phyloP scores from a whole-genome alignment of 345 rosid species.

The Geranium rotundifolium region DNA sequence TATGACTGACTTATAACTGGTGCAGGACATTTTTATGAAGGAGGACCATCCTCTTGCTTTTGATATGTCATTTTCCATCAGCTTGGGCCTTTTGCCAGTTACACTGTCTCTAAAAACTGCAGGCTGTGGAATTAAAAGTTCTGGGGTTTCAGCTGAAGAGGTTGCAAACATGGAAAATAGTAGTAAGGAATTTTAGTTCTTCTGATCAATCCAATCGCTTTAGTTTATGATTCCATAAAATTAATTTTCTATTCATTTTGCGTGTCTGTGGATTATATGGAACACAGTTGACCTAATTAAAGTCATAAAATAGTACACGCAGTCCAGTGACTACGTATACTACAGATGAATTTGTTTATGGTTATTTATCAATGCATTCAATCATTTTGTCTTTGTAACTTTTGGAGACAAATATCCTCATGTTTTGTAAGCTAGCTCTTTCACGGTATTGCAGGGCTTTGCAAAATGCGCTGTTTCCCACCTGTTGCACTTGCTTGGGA shows the following conservation, averaged over 20 bases:
- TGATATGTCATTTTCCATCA: slow-evolving; percentile 62
- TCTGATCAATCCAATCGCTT: background rate
- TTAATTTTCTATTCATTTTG: slow-evolving; percentile 2
- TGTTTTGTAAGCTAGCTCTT: background rate
- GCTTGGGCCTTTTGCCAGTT: slow-evolving; percentile 84
- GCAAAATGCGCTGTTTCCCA: slow-evolving; percentile 96
- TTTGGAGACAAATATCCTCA: background rate
- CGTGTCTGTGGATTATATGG: slow-evolving; percentile 1
- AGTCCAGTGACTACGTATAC: background rate
- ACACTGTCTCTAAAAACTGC: slow-evolving; percentile 58
- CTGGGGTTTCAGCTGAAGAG: slow-evolving; percentile 67
- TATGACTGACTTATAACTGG: slow-evolving; percentile 16
- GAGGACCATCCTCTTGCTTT: slow-evolving; percentile 92
- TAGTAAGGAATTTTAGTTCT: slow-evolving; percentile 37
- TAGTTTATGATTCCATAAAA: background rate
- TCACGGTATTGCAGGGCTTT: slow-evolving; percentile 54
- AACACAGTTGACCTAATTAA: background rate
- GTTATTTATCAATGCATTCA: background rate
- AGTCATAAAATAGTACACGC: background rate
- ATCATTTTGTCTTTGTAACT: background rate
- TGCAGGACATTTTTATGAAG: slow-evolving; percentile 57
- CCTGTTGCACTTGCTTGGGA: slow-evolving; percentile 99
- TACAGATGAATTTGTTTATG: background rate
- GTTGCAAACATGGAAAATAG: slow-evolving; percentile 55
- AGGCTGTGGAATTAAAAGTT: slow-evolving; percentile 78